Evolutionary conservation across 176 grass and related monocot genomes (phyloP).

Genomic region (Tillandsia fasciculata): DNA sequence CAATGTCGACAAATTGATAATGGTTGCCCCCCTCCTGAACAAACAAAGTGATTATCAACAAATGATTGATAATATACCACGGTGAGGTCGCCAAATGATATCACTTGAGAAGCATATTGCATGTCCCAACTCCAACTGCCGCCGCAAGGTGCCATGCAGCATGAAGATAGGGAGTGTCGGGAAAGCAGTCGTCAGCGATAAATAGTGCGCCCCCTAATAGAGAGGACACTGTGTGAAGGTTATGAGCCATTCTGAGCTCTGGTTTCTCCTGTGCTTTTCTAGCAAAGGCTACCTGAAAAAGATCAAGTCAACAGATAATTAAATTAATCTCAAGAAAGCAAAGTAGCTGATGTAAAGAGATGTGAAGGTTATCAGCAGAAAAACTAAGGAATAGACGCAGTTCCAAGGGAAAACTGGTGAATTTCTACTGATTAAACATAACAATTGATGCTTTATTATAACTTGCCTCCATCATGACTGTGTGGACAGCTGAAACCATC

Average conservation of each 20-base stretch:
- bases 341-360: background rate
- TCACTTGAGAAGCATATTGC: conserved; percentile 90
- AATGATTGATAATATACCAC: conserved; percentile 16
- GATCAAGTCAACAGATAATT: background rate
- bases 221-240: conserved; percentile 84
- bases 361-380: background rate
- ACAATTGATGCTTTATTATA: conserved; percentile 1
- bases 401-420: background rate
- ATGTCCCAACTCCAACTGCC: conserved; percentile 66
- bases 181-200: conserved; percentile 71
- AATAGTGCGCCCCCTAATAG: conserved; percentile 75
- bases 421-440: background rate
- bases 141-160: conserved; percentile 95
- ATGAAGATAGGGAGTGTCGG: conserved; percentile 71
- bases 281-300: conserved; percentile 68
- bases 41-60: conserved; percentile 21
- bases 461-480: conserved; percentile 94
- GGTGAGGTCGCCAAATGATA: conserved; percentile 2
- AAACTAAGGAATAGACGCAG: background rate
- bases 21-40: background rate
- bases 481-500: conserved; percentile 89
- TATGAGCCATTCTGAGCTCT: conserved; percentile 72
- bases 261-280: conserved; percentile 66
- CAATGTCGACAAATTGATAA: conserved; percentile 24
- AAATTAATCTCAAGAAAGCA: background rate